Conservation (phyloP, 352 stramenopile genomes). For the Phytophthora podocarpi region DNA sequence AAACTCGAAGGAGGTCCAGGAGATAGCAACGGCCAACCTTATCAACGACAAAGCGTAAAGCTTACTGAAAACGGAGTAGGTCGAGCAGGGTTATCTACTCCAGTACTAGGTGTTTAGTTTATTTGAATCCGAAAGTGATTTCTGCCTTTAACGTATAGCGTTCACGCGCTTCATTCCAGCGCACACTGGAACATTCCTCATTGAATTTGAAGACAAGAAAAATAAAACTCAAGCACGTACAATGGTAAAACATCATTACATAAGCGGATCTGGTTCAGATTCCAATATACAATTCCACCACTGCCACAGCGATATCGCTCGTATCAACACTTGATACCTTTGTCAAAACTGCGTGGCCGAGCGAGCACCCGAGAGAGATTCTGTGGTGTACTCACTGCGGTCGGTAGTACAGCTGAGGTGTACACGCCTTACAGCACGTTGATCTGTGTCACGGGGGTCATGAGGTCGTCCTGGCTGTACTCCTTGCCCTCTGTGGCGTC, state of each 20-base stretch:
- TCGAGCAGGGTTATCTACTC: background rate
- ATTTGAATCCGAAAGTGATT: conserved; percentile 25
- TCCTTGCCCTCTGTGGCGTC: conserved; percentile 42
- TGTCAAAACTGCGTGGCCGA: conserved; percentile 29
- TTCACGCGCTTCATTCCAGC: conserved; percentile 8
- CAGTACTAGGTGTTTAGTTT: conserved; percentile 31
- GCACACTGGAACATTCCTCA: background rate
- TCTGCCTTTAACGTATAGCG: conserved; percentile 7
- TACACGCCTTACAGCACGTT: conserved; percentile 40
- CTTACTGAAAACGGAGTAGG: conserved; percentile 15
- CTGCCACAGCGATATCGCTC: conserved; percentile 8
- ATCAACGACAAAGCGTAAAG: conserved; percentile 30
- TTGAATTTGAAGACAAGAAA: conserved; percentile 3
- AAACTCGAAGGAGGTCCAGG: conserved; percentile 33
- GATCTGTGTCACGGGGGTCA: conserved; percentile 54
- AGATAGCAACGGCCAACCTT: conserved; percentile 21
- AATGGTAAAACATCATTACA: conserved; percentile 22
- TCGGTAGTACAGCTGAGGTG: conserved; percentile 16
- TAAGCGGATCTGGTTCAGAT: conserved; percentile 24
- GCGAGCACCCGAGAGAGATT: conserved; percentile 16
- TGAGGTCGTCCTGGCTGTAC: conserved; percentile 34
- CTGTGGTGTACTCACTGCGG: conserved; percentile 18
- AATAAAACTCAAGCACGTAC: no score
- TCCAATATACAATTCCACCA: conserved; percentile 29
- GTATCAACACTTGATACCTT: conserved; percentile 36